A percentile compares a stretch with the other conserved stretches of the same genome.
These are phyloP conservation scores for Aureobasidium sp. DNA, from an alignment of 2,329 filamentous ascomycete genomes.

Conservation along the genomic window DNA sequence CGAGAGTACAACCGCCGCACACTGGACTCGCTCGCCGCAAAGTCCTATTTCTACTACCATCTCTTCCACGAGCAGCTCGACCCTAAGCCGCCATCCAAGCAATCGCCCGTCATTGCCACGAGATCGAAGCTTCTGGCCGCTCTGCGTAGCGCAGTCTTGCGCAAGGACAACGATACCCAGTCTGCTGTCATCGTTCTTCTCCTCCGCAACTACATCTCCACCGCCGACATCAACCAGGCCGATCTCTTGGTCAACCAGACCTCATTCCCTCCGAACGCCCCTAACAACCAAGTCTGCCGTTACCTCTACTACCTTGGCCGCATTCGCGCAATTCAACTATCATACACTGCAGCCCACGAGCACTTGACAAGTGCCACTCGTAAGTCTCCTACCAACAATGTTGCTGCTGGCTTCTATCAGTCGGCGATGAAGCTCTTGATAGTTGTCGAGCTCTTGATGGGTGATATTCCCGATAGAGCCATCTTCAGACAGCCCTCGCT, in stretches of 20 bases:
- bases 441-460: slow-evolving; percentile 95
- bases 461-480: slow-evolving; percentile 91
- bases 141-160: slow-evolving; percentile 86
- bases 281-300: slow-evolving; percentile 95
- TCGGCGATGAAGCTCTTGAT: slow-evolving; percentile 93
- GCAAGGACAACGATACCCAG: slow-evolving; percentile 96
- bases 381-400: slow-evolving; percentile 84
- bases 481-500: slow-evolving; percentile 85
- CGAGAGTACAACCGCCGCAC: slow-evolving; percentile 87
- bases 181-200: slow-evolving; percentile 90
- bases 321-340: slow-evolving; percentile 90
- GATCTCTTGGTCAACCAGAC: slow-evolving; percentile 94
- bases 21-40: slow-evolving; percentile 84
- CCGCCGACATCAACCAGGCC: slow-evolving; percentile 93
- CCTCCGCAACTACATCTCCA: slow-evolving; percentile 90
- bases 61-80: slow-evolving; percentile 88
- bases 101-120: slow-evolving; percentile 78
- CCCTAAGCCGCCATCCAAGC: slow-evolving; percentile 78
- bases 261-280: slow-evolving; percentile 84
- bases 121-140: slow-evolving; percentile 79
- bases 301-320: slow-evolving; percentile 97
- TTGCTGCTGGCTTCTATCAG: slow-evolving; percentile 89
- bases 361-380: slow-evolving; percentile 87
- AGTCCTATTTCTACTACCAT: slow-evolving; percentile 97
- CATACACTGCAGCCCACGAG: slow-evolving; percentile 94